phyloP scores from a whole-genome alignment of 441 rosid species.

The Gossypium lobatum region DNA sequence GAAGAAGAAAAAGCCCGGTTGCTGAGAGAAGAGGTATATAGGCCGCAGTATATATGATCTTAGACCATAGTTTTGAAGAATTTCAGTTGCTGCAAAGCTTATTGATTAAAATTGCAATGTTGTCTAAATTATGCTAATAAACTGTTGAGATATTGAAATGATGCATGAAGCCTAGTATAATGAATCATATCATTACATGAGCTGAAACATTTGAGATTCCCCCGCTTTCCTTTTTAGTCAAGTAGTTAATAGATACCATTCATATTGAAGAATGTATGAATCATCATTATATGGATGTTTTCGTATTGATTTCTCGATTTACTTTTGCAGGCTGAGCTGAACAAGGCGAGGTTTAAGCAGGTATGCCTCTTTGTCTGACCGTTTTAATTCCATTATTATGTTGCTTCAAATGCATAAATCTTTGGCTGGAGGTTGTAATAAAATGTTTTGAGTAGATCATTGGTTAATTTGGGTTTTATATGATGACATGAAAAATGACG shows the following conservation, averaged over 20 bases:
- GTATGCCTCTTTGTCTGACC: conserved; percentile 13
- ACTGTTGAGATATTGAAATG: not conserved
- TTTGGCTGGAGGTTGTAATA: no score
- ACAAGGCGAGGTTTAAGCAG: conserved; percentile 40
- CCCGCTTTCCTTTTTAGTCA: not conserved
- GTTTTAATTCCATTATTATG: not conserved
- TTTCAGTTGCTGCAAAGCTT: not conserved
- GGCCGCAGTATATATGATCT: not conserved
- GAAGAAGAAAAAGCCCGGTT: conserved; percentile 52
- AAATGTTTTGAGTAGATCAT: not conserved
- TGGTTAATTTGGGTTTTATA: not conserved
- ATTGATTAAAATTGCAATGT: not conserved
- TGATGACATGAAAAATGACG: not conserved
- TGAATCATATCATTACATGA: not conserved
- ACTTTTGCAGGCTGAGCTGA: conserved; percentile 41
- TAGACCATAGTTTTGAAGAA: not conserved
- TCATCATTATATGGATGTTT: not conserved
- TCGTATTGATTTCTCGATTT: not conserved
- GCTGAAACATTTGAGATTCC: not conserved
- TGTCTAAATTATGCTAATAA: not conserved
- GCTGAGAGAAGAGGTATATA: conserved; percentile 43
- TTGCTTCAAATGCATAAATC: not conserved
- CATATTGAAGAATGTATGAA: not conserved
- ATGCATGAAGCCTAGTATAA: not conserved
- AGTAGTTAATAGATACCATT: not conserved